Evolutionary conservation across 2,329 filamentous ascomycete genomes (phyloP).

Genomic region (Gliomastix tumulicola): DNA sequence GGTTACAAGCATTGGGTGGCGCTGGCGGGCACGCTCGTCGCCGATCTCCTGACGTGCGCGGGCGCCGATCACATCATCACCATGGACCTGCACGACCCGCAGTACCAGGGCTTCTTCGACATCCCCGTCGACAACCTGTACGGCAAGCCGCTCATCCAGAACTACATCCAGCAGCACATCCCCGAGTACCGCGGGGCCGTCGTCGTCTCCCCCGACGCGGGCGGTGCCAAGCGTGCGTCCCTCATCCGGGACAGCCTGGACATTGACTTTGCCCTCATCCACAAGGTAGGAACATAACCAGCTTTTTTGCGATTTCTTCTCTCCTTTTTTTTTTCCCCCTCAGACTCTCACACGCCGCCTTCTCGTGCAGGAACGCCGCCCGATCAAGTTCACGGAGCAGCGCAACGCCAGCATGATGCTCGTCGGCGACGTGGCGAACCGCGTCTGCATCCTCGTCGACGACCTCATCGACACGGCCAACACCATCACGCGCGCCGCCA

Average conservation of each 20-base stretch:
- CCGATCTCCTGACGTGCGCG: slow-evolving; percentile 89
- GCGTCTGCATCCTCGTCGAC: slow-evolving; percentile 84
- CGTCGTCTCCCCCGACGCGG: slow-evolving; percentile 92
- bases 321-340: slow-evolving; percentile 20
- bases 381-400: slow-evolving; percentile 78
- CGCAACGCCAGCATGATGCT: slow-evolving; percentile 96
- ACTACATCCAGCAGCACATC: slow-evolving; percentile 72
- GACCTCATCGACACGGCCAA: slow-evolving; percentile 95
- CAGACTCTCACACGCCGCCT: slow-evolving; percentile 15
- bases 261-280: slow-evolving; percentile 94
- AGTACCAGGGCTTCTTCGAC: slow-evolving; percentile 98
- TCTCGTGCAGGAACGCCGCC: slow-evolving; percentile 75
- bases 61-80: slow-evolving; percentile 97
- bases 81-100: slow-evolving; percentile 92
- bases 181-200: slow-evolving; percentile 80
- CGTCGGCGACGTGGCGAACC: slow-evolving; percentile 75
- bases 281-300: slow-evolving; percentile 79
- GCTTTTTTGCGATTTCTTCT: no score
- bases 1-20: slow-evolving; percentile 99
- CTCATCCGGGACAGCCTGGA: slow-evolving; percentile 89
- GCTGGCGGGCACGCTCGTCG: slow-evolving; percentile 90
- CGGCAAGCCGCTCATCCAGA: slow-evolving; percentile 66
- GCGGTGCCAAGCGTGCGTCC: slow-evolving; percentile 92
- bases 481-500: slow-evolving; percentile 92
- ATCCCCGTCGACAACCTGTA: slow-evolving; percentile 98